A percentile compares a stretch with the other conserved stretches of the same genome.
phyloP scores from a whole-genome alignment of 441 rosid species.

The Adansonia madagascariensis region DNA sequence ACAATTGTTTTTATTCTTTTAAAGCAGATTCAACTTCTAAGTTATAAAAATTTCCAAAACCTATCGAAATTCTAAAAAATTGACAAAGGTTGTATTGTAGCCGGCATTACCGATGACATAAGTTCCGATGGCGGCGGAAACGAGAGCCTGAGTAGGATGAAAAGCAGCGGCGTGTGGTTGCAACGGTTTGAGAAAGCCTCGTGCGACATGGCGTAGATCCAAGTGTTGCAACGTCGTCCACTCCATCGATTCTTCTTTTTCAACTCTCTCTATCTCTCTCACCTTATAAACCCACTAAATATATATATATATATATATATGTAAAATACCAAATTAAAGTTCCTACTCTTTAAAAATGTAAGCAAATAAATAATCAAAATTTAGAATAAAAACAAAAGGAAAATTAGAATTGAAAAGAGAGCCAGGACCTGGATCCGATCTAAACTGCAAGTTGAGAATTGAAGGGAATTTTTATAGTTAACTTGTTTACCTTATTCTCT shows the following conservation, averaged over 20 bases:
- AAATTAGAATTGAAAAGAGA: slow-evolving; percentile 12
- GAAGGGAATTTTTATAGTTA: background rate
- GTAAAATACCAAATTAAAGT: background rate
- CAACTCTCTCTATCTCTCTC: slow-evolving; percentile 17
- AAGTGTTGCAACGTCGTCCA: slow-evolving; percentile 98
- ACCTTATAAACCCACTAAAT: background rate
- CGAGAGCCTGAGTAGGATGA: slow-evolving; percentile 86
- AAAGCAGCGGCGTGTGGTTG: slow-evolving; percentile 98
- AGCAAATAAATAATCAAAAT: background rate
- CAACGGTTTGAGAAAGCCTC: slow-evolving; percentile 72
- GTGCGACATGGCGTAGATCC: slow-evolving; percentile 83
- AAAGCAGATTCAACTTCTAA: slow-evolving; percentile 23
- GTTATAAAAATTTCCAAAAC: slow-evolving; percentile 1
- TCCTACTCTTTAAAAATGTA: background rate
- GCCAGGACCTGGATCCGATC: slow-evolving; percentile 22
- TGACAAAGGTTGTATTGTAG: background rate
- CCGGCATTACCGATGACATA: slow-evolving; percentile 67
- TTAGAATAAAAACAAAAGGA: background rate
- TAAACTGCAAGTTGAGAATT: background rate
- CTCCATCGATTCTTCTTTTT: slow-evolving; percentile 61
- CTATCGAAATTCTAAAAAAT: background rate
- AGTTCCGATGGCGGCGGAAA: slow-evolving; percentile 80
- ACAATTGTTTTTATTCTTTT: slow-evolving; percentile 20
- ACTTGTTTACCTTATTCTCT: background rate
- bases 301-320: background rate